Evolutionary conservation across 2,329 filamentous ascomycete genomes (phyloP).

Genomic region (Fusarium verticillioides): DNA sequence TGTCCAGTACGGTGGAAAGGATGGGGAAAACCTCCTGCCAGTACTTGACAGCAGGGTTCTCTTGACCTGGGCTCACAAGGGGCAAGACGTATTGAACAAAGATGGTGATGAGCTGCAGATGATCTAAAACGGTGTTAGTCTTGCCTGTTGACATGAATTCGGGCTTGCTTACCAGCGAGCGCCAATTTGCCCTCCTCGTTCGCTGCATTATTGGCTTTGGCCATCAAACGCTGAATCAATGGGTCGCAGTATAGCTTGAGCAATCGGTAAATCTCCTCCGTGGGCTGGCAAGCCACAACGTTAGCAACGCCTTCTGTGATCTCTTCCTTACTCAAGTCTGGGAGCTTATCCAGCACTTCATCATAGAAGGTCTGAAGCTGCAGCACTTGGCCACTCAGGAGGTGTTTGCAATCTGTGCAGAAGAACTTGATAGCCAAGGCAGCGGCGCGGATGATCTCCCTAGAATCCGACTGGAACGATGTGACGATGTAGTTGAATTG

Average conservation of each 20-base stretch:
- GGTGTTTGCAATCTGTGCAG: conserved; percentile 91
- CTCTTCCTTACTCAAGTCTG: conserved; percentile 89
- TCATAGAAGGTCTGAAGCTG: conserved; percentile 95
- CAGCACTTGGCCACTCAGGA: conserved; percentile 83
- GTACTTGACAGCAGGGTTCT: conserved; percentile 94
- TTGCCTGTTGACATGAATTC: not conserved
- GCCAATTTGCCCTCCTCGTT: conserved; percentile 86
- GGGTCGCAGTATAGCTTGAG: conserved; percentile 95
- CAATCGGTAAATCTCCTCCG: conserved; percentile 81
- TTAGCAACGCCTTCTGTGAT: conserved; percentile 95
- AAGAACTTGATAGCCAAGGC: conserved; percentile 97
- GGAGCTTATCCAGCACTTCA: conserved; percentile 86
- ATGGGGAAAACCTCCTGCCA: conserved; percentile 94
- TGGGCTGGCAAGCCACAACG: conserved; percentile 87
- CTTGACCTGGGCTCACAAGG: conserved; percentile 74
- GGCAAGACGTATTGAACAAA: conserved; percentile 85
- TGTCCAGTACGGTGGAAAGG: conserved; percentile 85
- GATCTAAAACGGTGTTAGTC: conserved; percentile 66
- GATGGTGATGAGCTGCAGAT: conserved; percentile 89
- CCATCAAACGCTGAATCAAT: conserved; percentile 84
- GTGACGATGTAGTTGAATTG: conserved; percentile 97
- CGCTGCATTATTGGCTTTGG: conserved; percentile 84
- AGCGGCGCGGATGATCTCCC: conserved; percentile 90
- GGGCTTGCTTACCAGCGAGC: conserved; percentile 74
- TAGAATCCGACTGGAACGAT: conserved; percentile 88